Base-by-base conservation (phyloP, 352 stramenopile genomes). In the Halophytophthora batemanensis region DNA sequence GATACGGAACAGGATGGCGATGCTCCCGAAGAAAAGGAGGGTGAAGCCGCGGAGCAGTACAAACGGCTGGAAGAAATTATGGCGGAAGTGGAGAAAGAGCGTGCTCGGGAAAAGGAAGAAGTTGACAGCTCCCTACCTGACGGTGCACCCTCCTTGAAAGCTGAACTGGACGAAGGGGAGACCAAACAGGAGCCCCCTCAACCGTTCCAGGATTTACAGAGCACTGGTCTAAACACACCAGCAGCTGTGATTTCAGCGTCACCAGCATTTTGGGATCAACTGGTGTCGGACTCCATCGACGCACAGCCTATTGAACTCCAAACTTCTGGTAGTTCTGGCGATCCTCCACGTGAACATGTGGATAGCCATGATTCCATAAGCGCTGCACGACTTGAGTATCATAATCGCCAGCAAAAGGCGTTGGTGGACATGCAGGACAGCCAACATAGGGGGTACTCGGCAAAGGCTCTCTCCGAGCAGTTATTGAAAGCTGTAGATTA, bases 401-500 rank as follows among this genome's bases (percentile, higher is more conserved):
- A 29, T n/a, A 38, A 57, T 40, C 43, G n/a, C 15, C 41, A 56
- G 13, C 56, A 59, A 19, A 38, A 63, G 3, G 47, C 25, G 49
- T 44, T 14, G 56, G 75, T 29, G 36, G 54, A 11, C 21, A 59
- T 31, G 25, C 4, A 64, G 18, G 62, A 77, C 21, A 55, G 55
- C 12, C 33, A 64, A 2, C 43, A 61, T 7, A 35, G 65, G 0
- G 31, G 73, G 11, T 55, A 82, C 40, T 88, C 80, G 0, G 75
- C 80, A 1, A 63, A 54, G 15, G 66, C 75, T 2, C 69, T 90
- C 0, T 71, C 77, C 0, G 74, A 64, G 28, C 61, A 50, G 11
- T 38, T 90, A 23, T 55, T 90, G 6, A 77, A 77, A 6, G 77
- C 78, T 28, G 71, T 90, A 1, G 80, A 84, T 40, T 87, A 82